Evolutionary conservation across 371 early-diverging fungal species (phyloP).

Genomic region (Mucor ambiguus): DNA sequence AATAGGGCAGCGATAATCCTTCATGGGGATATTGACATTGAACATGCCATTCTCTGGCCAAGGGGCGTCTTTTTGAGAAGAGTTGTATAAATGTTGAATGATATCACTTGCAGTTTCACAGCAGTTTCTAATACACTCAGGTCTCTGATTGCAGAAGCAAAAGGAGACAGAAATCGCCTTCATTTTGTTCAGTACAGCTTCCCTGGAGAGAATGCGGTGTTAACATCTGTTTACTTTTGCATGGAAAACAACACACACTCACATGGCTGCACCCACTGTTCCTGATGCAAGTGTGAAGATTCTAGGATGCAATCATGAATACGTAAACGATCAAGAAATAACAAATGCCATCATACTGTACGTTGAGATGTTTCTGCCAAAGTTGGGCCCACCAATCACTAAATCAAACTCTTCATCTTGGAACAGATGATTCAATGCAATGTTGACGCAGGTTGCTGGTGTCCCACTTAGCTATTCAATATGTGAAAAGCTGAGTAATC

Average conservation of each 20-base stretch:
- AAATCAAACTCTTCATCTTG: conserved; percentile 43
- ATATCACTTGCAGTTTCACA: conserved; percentile 41
- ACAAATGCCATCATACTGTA: conserved; percentile 9
- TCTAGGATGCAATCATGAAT: conserved; percentile 9
- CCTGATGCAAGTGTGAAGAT: conserved; percentile 48
- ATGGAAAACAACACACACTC: not conserved
- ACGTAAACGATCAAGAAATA: not conserved
- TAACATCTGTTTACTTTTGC: not conserved
- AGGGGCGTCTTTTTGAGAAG: conserved; percentile 8
- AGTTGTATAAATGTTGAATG: conserved; percentile 31
- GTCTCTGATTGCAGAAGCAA: conserved; percentile 37
- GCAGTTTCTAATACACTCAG: conserved; percentile 29
- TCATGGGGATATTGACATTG: conserved; percentile 47
- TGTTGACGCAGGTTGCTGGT: conserved; percentile 49
- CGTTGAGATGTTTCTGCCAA: conserved; percentile 47
- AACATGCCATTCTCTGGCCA: conserved; percentile 46
- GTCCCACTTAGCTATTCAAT: conserved; percentile 36
- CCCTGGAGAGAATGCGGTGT: conserved; percentile 21
- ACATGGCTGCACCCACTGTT: conserved; percentile 50
- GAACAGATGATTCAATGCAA: conserved; percentile 44
- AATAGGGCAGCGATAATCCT: conserved; percentile 35
- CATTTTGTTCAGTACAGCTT: conserved; percentile 35
- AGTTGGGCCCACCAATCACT: conserved; percentile 49
- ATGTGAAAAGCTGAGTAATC: not conserved
- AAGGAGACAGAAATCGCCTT: conserved; percentile 50